Base-by-base conservation (phyloP, 345 rosid genomes). In the Citrus trifoliata region DNA sequence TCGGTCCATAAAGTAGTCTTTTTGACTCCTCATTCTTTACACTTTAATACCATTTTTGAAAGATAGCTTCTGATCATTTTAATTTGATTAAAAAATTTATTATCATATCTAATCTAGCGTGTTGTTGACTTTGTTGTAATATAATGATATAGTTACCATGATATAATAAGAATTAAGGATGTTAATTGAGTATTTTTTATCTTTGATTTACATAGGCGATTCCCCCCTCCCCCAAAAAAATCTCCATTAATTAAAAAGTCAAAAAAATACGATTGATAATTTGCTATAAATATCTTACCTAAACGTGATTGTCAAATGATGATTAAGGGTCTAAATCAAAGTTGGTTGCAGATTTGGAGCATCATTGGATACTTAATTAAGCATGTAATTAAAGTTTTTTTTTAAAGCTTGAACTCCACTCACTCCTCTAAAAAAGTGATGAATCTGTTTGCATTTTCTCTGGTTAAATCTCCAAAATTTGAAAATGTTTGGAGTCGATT, bases 251-350 rank as follows among this genome's bases (percentile, higher is more conserved):
- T 28, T 32, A 66, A 66, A 10, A 66, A 66, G 0, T 0, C 1
- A 18, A 66, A 33, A 33, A 64, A 64, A 25, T 4, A 3, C n/a
- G 4, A 4, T 19, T 10, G 10, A 13, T 32, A 18, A 46, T 46
- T 60, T 32, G n/a, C 22, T 35, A 63, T 12, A 30, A 64, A 71
- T 32, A 59, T 4, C 58, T 79, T 37, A 19, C 73, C 60, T 78
- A 65, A 79, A 65, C 30, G 67, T 67, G 46, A 67, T 22, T 38
- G 5, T 73, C 67, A 46, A 78, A 71, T 3, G 22, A 19, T 55
- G 56, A 64, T 27, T 46, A 30, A 65, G 55, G 55, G 64, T 68
- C 53, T n/a, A 16, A 71, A 64, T 79, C 80, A 24, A 58, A 32
- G 73, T 58, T 67, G 30, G 67, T 67, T 38, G 61, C 40, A 22